Evolutionary conservation across 345 rosid species (phyloP).

Genomic region (Atalantia buxifolia): DNA sequence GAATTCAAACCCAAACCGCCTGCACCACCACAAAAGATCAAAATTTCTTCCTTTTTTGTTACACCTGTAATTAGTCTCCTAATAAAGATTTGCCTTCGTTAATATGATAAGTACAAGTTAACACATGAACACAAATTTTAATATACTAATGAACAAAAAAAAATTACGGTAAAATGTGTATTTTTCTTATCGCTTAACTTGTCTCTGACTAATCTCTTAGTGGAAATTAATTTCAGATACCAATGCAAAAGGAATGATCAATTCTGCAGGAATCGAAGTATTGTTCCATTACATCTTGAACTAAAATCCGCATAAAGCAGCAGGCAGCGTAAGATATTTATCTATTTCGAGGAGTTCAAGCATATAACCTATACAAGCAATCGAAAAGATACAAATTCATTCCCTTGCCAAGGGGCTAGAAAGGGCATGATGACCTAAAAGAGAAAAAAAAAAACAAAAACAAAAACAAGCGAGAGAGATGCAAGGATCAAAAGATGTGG

Average conservation of each 20-base stretch:
- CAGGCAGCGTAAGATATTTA: not conserved
- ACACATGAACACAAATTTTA: too few species aligned
- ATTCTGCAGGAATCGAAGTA: slow-evolving; percentile 11
- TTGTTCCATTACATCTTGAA: slow-evolving; percentile 15
- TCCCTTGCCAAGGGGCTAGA: slow-evolving; percentile 15
- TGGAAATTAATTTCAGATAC: not conserved
- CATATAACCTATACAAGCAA: slow-evolving; percentile 35
- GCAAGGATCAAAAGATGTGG: not conserved
- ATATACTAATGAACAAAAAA: too few species aligned
- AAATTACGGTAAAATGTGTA: too few species aligned
- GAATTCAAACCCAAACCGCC: too few species aligned
- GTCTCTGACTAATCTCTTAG: too few species aligned
- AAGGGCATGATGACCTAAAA: not conserved
- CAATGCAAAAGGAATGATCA: not conserved
- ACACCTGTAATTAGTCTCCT: too few species aligned
- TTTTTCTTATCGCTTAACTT: too few species aligned
- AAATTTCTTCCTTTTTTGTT: too few species aligned
- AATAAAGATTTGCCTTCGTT: too few species aligned
- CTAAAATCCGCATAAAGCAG: not conserved
- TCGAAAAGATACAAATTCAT: slow-evolving; percentile 28
- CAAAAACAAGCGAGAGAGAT: not conserved
- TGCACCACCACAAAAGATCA: too few species aligned
- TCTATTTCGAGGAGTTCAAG: slow-evolving; percentile 24
- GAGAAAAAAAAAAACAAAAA: not conserved
- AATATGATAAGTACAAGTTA: too few species aligned